Conservation (phyloP, 2,329 filamentous ascomycete genomes). For the Dothistroma pini region DNA sequence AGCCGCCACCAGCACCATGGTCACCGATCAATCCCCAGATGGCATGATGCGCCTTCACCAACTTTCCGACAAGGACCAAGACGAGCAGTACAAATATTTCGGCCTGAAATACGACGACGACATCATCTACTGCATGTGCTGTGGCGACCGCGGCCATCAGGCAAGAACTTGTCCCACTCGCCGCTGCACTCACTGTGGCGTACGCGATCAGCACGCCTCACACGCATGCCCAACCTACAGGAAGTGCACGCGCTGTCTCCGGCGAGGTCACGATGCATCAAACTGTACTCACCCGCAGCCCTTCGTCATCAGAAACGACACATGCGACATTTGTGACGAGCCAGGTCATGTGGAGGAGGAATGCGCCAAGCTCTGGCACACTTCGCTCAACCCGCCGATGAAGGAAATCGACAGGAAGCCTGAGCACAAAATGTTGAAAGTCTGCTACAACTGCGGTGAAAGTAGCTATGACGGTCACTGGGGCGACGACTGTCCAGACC, state of each 20-base stretch:
- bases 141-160: conserved; percentile 11
- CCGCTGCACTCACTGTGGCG: conserved; percentile 10
- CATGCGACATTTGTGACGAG: conserved; percentile 12
- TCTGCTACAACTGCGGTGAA: conserved; percentile 11
- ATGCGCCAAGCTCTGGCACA: conserved; percentile 23
- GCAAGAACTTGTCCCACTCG: conserved; percentile 3
- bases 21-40: neutral
- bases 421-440: conserved; percentile 18
- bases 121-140: conserved; percentile 19
- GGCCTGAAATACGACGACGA: conserved; percentile 7
- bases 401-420: neutral
- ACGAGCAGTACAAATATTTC: conserved; percentile 22
- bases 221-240: conserved; percentile 5
- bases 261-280: conserved; percentile 12
- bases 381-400: neutral
- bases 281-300: conserved; percentile 5
- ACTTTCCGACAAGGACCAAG: conserved; percentile 15
- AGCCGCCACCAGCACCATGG: neutral
- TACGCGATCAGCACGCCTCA: conserved; percentile 8
- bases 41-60: conserved; percentile 9
- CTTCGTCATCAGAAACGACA: neutral
- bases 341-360: conserved; percentile 27
- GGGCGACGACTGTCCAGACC: conserved; percentile 12
- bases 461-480: conserved; percentile 16
- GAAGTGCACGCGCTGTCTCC: conserved; percentile 13